A percentile compares a stretch with the other conserved stretches of the same genome.
Evolutionary conservation across 768 basidiomycete species (phyloP).

Genomic region (Bullera alba): DNA sequence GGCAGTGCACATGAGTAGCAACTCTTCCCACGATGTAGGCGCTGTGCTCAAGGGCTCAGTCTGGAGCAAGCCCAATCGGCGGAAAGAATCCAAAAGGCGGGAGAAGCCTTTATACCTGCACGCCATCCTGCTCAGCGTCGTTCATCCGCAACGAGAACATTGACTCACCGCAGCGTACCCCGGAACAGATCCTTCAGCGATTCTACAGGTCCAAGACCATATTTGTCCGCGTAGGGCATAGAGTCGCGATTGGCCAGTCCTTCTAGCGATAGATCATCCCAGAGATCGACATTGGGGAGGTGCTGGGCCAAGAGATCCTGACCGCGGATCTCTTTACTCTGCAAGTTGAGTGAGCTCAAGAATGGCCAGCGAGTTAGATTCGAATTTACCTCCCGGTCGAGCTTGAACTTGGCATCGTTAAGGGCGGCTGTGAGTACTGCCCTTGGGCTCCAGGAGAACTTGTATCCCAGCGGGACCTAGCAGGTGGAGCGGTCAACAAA

Average conservation of each 20-base stretch:
- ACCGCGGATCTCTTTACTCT: constrained; percentile 51
- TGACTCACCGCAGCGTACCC: constrained; percentile 67
- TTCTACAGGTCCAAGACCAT: constrained; percentile 52
- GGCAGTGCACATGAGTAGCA: constrained; percentile 41
- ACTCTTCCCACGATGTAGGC: constrained; percentile 47
- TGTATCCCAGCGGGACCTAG: constrained; percentile 72
- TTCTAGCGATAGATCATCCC: constrained; percentile 61
- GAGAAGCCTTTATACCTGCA: constrained; percentile 77
- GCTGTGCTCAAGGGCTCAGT: neutral
- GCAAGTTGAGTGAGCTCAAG: constrained; percentile 12
- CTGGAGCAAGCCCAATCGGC: constrained; percentile 58
- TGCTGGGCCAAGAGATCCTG: constrained; percentile 54
- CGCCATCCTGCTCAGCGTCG: neutral
- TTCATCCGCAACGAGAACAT: neutral
- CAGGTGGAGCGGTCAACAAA: too few relatives aligned
- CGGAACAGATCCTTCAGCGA: constrained; percentile 63
- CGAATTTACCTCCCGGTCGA: constrained; percentile 57
- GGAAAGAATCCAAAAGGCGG: constrained; percentile 65
- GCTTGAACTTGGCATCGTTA: constrained; percentile 63
- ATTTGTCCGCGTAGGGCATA: constrained; percentile 61
- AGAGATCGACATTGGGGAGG: constrained; percentile 65
- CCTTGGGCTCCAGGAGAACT: constrained; percentile 87
- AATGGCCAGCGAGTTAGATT: too few relatives aligned
- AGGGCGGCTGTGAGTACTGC: constrained; percentile 76
- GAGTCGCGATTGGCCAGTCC: constrained; percentile 83